phyloP scores from a whole-genome alignment of 352 stramenopile genomes.

The Globisporangium paroecandrum region DNA sequence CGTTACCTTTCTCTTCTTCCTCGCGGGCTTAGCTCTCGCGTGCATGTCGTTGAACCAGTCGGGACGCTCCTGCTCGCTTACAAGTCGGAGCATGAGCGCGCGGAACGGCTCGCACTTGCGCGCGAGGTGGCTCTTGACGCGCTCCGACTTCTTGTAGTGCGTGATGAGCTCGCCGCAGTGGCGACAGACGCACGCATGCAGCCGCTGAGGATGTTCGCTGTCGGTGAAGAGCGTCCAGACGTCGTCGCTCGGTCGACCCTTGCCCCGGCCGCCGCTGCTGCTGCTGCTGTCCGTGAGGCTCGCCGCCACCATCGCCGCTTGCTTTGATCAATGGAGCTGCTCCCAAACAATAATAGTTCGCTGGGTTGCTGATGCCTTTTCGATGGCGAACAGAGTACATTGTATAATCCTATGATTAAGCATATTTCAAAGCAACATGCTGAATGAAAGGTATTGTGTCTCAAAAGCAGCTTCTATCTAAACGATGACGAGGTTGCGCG shows the following conservation, averaged over 20 bases:
- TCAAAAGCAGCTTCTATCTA: too few species aligned
- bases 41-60: constrained; percentile 34
- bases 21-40: background rate
- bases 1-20: background rate
- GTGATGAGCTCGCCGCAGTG: constrained; percentile 41
- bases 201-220: constrained; percentile 43
- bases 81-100: constrained; percentile 28
- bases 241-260: constrained; percentile 38
- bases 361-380: background rate
- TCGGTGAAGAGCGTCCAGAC: constrained; percentile 62
- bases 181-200: constrained; percentile 35
- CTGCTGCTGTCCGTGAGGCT: background rate
- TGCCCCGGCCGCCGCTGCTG: background rate
- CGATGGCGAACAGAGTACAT: background rate
- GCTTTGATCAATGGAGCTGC: background rate
- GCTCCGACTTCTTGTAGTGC: constrained; percentile 65
- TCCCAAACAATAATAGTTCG: background rate
- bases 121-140: constrained; percentile 46
- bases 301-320: background rate
- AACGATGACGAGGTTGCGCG: background rate
- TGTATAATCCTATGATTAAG: background rate
- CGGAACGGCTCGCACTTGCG: constrained; percentile 54
- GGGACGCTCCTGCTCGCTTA: constrained; percentile 26
- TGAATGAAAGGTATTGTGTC: background rate
- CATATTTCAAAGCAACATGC: background rate